phyloP scores from a whole-genome alignment of 2,329 filamentous ascomycete species.

The Alternaria consortialis region DNA sequence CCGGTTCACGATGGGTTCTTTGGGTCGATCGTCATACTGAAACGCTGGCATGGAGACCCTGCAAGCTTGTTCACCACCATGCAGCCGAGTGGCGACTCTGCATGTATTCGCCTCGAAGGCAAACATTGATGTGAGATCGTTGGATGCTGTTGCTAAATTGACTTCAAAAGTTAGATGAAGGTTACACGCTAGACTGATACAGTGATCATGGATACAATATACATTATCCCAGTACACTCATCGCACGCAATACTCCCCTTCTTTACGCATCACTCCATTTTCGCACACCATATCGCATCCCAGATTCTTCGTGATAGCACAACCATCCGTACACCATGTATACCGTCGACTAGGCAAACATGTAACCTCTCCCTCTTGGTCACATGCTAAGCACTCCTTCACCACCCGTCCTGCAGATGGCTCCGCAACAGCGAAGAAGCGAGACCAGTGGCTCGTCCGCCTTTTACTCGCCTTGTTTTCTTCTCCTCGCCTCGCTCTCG shows the following conservation, averaged over 20 bases:
- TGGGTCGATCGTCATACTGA: not conserved
- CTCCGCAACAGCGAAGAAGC: not conserved
- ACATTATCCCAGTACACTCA: not conserved
- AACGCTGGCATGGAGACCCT: not conserved
- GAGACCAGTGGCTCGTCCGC: not conserved
- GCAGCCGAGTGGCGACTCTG: not conserved
- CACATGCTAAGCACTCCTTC: not conserved
- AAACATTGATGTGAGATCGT: not conserved
- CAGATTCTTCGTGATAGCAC: not conserved
- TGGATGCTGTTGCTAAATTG: not conserved
- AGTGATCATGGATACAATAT: not conserved
- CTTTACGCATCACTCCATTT: not conserved
- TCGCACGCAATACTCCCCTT: constrained; percentile 1
- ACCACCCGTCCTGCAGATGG: not conserved
- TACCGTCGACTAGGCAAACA: not conserved
- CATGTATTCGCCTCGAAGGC: not conserved
- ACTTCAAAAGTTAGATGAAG: not conserved
- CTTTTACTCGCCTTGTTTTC: not conserved
- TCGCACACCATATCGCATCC: constrained; percentile 7
- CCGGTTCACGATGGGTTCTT: not conserved
- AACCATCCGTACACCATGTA: constrained; percentile 5
- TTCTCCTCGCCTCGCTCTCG: not conserved
- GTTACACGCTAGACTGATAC: not conserved
- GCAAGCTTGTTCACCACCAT: not conserved
- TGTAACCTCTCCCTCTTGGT: constrained; percentile 1